These are phyloP conservation scores for Penicillium daleae DNA, from an alignment of 495 filamentous ascomycete species.

Conservation along the genomic window DNA sequence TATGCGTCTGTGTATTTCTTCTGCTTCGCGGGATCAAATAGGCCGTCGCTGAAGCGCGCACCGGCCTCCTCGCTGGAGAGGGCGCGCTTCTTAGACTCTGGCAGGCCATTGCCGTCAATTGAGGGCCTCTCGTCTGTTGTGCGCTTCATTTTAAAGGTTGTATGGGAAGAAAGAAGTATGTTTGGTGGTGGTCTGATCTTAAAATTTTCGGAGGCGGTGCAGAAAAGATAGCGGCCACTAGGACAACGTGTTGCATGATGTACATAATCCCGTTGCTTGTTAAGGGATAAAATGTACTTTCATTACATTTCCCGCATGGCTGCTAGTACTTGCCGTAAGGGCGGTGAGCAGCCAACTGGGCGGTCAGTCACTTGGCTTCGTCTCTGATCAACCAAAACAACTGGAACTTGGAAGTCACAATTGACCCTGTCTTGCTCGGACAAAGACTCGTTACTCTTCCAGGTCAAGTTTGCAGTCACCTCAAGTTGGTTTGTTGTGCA, in stretches of 20 bases:
- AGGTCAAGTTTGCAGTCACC: not conserved
- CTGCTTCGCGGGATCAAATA: slow-evolving; percentile 72
- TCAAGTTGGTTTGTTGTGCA: not conserved
- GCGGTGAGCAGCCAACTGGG: slow-evolving; percentile 23
- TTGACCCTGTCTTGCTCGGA: not conserved
- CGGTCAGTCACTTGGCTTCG: slow-evolving; percentile 14
- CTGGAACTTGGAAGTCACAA: not conserved
- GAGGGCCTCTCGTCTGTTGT: slow-evolving; percentile 48
- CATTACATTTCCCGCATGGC: not conserved
- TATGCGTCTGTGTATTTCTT: slow-evolving; percentile 71
- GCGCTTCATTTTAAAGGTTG: slow-evolving; percentile 55
- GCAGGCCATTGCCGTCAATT: slow-evolving; percentile 45
- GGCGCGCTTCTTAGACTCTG: slow-evolving; percentile 55
- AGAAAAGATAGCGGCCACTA: not conserved
- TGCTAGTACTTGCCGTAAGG: not conserved
- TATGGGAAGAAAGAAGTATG: not conserved
- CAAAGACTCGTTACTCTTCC: not conserved
- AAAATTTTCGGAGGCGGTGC: slow-evolving; percentile 20
- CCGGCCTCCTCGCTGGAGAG: slow-evolving; percentile 52
- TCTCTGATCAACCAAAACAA: not conserved
- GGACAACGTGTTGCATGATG: not conserved
- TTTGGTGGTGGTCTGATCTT: slow-evolving; percentile 21
- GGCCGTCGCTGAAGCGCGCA: slow-evolving; percentile 68
- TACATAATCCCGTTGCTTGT: too few relatives aligned
- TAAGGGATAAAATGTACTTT: not conserved